Percentiles rank a stretch among this genome's conserved stretches.
phyloP scores from a whole-genome alignment of 352 stramenopile genomes.

The Pythium graminicola region DNA sequence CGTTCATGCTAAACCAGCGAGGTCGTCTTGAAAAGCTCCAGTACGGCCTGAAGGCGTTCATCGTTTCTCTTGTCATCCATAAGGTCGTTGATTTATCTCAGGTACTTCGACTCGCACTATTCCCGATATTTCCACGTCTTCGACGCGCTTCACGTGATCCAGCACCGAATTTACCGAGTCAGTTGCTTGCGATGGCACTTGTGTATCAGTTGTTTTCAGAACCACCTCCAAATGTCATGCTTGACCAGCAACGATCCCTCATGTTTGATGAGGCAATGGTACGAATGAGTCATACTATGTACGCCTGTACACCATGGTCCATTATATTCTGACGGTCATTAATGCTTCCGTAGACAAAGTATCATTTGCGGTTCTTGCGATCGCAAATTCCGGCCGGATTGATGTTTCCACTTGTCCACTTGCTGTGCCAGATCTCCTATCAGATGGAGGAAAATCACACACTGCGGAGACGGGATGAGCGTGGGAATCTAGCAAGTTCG shows the following conservation, averaged over 20 bases:
- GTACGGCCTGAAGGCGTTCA: slow-evolving; percentile 81
- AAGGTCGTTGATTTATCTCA: slow-evolving; percentile 83
- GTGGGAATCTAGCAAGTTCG: slow-evolving; percentile 62
- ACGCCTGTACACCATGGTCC: background rate
- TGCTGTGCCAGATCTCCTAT: slow-evolving; percentile 86
- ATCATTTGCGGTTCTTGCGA: slow-evolving; percentile 74
- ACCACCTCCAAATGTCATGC: slow-evolving; percentile 66
- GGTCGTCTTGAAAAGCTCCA: slow-evolving; percentile 76
- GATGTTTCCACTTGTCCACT: slow-evolving; percentile 79
- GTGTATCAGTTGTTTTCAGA: slow-evolving; percentile 84
- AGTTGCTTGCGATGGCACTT: slow-evolving; percentile 77
- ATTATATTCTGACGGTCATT: no score
- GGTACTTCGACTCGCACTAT: slow-evolving; percentile 75
- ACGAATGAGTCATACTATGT: slow-evolving; percentile 17
- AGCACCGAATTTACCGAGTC: slow-evolving; percentile 66
- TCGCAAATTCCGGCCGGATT: slow-evolving; percentile 70
- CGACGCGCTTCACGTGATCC: slow-evolving; percentile 61
- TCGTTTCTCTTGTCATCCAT: slow-evolving; percentile 75
- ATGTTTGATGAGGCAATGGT: slow-evolving; percentile 87
- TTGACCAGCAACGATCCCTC: slow-evolving; percentile 72
- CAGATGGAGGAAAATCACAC: slow-evolving; percentile 83
- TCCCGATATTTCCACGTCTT: slow-evolving; percentile 72
- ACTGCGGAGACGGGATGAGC: slow-evolving; percentile 73
- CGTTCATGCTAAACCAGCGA: slow-evolving; percentile 77
- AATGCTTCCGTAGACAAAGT: slow-evolving; percentile 77